phyloP scores from a whole-genome alignment of 768 basidiomycete genomes.

The Phanerochaete carnosa region DNA sequence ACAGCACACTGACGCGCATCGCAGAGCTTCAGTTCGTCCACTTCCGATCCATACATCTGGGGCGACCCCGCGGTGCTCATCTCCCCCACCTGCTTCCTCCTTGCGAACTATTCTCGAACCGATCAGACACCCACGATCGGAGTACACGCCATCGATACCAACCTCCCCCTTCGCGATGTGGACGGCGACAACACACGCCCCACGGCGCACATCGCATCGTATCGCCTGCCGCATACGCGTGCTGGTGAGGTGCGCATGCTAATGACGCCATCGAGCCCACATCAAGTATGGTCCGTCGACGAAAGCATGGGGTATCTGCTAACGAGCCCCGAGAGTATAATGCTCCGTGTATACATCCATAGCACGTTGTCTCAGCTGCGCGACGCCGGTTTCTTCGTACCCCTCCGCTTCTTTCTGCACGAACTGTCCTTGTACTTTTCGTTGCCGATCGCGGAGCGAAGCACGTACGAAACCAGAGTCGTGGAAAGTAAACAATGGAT shows the following conservation, averaged over 20 bases:
- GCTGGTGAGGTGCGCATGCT: background rate
- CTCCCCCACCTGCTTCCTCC: background rate
- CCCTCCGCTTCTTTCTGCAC: background rate
- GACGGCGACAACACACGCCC: background rate
- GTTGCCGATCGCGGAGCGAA: background rate
- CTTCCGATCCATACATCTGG: background rate
- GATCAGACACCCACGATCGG: background rate
- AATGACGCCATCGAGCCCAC: background rate
- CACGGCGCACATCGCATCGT: background rate
- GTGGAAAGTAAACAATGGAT: background rate
- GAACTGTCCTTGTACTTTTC: background rate
- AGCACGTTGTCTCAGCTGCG: background rate
- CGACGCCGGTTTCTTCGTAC: conserved; percentile 1
- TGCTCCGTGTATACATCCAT: background rate
- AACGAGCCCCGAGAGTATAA: background rate
- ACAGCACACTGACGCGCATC: background rate
- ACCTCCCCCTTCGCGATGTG: background rate
- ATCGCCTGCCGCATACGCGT: background rate
- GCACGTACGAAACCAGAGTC: background rate
- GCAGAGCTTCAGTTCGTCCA: conserved; percentile 2
- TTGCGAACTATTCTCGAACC: background rate
- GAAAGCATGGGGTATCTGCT: background rate
- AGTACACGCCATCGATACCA: background rate
- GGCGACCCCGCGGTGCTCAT: conserved; percentile 2
- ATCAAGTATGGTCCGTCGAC: background rate